These are phyloP conservation scores for Shiraia bambusicola DNA, from an alignment of 2,329 filamentous ascomycete species.

Conservation along the genomic window DNA sequence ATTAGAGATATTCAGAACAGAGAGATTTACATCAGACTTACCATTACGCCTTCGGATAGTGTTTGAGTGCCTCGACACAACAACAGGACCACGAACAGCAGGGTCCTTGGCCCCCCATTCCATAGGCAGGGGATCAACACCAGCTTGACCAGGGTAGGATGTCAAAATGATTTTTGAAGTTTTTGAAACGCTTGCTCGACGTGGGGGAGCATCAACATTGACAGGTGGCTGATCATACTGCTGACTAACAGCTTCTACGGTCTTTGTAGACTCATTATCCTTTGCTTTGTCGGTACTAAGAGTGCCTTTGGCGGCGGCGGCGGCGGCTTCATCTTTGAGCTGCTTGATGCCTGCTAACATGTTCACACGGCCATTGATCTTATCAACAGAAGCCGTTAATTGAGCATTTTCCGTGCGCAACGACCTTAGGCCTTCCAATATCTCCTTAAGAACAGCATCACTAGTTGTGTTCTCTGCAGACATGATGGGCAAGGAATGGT, in stretches of 20 bases:
- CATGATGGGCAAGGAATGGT: conserved; percentile 23
- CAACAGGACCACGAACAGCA: conserved; percentile 76
- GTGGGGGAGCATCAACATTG: conserved; percentile 35
- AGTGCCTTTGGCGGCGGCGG: conserved; percentile 24
- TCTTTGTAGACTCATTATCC: conserved; percentile 36
- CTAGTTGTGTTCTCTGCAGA: conserved; percentile 32
- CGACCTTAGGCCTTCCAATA: conserved; percentile 57
- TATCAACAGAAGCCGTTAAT: conserved; percentile 59
- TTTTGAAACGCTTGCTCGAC: conserved; percentile 49
- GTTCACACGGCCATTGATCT: conserved; percentile 63
- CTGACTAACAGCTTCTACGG: conserved; percentile 43
- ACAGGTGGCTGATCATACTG: conserved; percentile 43
- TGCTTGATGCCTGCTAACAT: conserved; percentile 61
- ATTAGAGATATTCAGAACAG: conserved; percentile 13
- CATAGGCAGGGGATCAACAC: conserved; percentile 87
- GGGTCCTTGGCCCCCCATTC: conserved; percentile 83
- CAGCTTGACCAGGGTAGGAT: conserved; percentile 91
- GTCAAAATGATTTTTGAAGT: conserved; percentile 68
- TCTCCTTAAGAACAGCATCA: conserved; percentile 54
- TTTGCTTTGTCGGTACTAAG: conserved; percentile 31
- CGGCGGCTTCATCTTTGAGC: conserved; percentile 52
- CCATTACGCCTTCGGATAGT: conserved; percentile 82
- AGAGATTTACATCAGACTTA: conserved; percentile 39
- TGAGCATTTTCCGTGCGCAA: conserved; percentile 58
- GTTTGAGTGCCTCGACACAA: conserved; percentile 74